Evolutionary conservation across 192 early-diverging fungal species (phyloP), one percentile per base, ranked within the genome.

Genomic region (Coemansia sp.): DNA sequence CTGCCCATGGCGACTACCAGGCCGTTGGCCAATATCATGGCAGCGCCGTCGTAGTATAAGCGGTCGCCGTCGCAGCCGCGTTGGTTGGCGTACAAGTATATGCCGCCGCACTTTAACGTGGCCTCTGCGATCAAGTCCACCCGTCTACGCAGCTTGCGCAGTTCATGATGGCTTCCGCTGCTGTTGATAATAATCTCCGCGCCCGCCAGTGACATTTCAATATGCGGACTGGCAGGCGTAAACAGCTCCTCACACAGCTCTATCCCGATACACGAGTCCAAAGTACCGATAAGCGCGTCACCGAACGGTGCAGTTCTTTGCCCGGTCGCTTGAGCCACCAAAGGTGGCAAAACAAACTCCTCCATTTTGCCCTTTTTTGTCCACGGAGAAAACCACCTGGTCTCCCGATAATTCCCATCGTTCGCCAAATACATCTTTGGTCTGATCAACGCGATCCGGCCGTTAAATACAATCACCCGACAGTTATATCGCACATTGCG

Each of bases 231-330:
- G 71, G 91, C 84, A 4, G 97, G 94, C 3, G 96, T 96, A 84
- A 98, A 99, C 17, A 99, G 81, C 66, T 99, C 98, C 82, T 99
- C 98, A 69, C 98, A 99, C 62, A 94, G 84, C 77, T 99, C 98
- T 2, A 94, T 87, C 11, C 98, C 98, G 57, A 99, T 82, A 55
- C 91, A 92, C 4, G 97, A 91, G 70, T 98, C 96, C 33, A 83
- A 65, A 6, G 95, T 91, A 32, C 86, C 78, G 58, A 99, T 85
- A 2, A 99, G 91, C 5, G 90, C 95, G 69, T 99, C 96, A 20
- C 98, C 98, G 51, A 99, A 86, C 28, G 93, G 91, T 17, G 94
- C 92, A 0, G 87, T 87, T 1, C 34, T 53, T 74, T 98, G 98
- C 1, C 90, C 89, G 0, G 92, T 94, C 34, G 97, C 84, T 18